Evolutionary conservation across 2,329 filamentous ascomycete species (phyloP).

Genomic region (Neodidymelliopsis sp.): DNA sequence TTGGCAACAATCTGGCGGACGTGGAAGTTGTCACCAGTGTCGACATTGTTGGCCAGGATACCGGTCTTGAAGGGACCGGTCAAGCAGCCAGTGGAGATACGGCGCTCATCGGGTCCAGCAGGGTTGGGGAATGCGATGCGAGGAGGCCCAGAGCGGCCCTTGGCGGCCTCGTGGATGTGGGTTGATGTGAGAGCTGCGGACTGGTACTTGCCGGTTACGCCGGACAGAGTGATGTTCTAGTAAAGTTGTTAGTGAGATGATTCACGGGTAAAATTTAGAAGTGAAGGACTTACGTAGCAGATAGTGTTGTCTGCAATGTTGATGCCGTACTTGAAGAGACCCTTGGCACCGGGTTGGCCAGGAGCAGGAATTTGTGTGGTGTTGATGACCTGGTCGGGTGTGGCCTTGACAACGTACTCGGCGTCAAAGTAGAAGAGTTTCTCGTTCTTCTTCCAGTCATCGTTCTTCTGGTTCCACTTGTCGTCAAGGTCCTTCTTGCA

Average conservation of each 20-base stretch:
- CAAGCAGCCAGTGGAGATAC: slow-evolving; percentile 35
- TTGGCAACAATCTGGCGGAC: slow-evolving; percentile 61
- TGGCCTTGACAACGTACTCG: slow-evolving; percentile 58
- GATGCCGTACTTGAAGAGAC: slow-evolving; percentile 62
- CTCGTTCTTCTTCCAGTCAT: slow-evolving; percentile 34
- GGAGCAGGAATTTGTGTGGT: slow-evolving; percentile 47
- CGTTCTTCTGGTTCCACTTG: slow-evolving; percentile 29
- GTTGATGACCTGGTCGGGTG: slow-evolving; percentile 60
- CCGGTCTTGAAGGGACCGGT: slow-evolving; percentile 39
- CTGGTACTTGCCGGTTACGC: slow-evolving; percentile 59
- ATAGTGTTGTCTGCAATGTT: slow-evolving; percentile 56
- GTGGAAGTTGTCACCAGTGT: slow-evolving; percentile 58
- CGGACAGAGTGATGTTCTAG: slow-evolving; percentile 59
- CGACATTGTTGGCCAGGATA: slow-evolving; percentile 45
- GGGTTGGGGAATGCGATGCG: slow-evolving; percentile 51
- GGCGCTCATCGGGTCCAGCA: slow-evolving; percentile 47
- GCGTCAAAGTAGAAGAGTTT: slow-evolving; percentile 56
- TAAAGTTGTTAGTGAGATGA: slow-evolving; percentile 4
- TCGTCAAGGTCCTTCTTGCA: slow-evolving; percentile 34
- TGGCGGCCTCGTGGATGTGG: slow-evolving; percentile 61
- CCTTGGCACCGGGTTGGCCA: slow-evolving; percentile 55
- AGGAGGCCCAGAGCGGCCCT: slow-evolving; percentile 59
- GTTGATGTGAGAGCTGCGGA: slow-evolving; percentile 62
- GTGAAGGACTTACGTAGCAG: slow-evolving; percentile 46
- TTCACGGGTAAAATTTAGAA: neutral